Evolutionary conservation across 495 filamentous ascomycete species (phyloP).

Genomic region (Xylaria flabelliformis): DNA sequence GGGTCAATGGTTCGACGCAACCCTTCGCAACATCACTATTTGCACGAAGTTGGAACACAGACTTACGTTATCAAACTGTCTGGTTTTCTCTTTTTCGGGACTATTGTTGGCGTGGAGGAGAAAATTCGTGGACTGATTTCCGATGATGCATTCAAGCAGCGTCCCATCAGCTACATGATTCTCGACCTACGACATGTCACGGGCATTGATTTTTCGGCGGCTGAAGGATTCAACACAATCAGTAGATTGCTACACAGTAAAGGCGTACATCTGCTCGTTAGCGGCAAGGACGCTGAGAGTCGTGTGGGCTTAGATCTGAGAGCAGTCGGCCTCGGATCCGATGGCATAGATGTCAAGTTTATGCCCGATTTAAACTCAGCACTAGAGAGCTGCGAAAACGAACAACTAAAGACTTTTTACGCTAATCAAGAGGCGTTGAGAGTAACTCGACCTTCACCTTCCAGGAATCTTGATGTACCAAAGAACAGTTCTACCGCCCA

Average conservation of each 20-base stretch:
- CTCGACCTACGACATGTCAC: constrained; percentile 88
- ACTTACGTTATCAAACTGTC: constrained; percentile 88
- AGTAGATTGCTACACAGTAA: constrained; percentile 77
- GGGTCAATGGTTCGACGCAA: constrained; percentile 92
- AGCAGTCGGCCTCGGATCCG: constrained; percentile 78
- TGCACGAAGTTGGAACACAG: constrained; percentile 83
- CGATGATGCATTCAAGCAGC: constrained; percentile 74
- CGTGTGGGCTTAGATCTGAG: constrained; percentile 78
- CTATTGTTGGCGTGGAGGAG: constrained; percentile 91
- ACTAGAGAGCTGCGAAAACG: constrained; percentile 93
- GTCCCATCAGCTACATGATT: constrained; percentile 88
- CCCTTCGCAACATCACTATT: constrained; percentile 83
- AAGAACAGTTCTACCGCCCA: constrained; percentile 30
- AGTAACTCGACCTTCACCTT: constrained; percentile 44
- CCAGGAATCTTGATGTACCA: constrained; percentile 62
- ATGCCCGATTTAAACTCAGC: constrained; percentile 92
- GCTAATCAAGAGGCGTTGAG: constrained; percentile 55
- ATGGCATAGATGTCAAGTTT: constrained; percentile 70
- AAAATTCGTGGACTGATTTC: constrained; percentile 81
- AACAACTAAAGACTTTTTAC: constrained; percentile 87
- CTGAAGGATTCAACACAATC: constrained; percentile 91
- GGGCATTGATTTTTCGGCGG: constrained; percentile 93
- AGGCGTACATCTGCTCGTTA: constrained; percentile 79
- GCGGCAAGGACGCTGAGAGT: constrained; percentile 74
- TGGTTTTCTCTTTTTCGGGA: constrained; percentile 95